A percentile compares a stretch with the other conserved stretches of the same genome.
Evolutionary conservation across 2,329 filamentous ascomycete genomes (phyloP).

Genomic region (Phialocephala sp.): DNA sequence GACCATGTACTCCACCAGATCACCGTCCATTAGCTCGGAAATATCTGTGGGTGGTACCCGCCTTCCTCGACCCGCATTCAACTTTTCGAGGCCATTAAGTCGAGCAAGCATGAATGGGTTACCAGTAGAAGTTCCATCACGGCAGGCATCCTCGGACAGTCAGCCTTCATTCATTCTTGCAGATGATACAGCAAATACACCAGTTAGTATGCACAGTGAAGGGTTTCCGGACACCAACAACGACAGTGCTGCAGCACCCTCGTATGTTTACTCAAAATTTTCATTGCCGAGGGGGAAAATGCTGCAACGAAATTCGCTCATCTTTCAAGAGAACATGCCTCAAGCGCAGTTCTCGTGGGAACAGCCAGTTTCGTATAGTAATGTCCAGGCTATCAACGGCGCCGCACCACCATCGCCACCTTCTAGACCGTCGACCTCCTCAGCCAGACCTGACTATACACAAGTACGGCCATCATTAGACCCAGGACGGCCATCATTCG

Average conservation of each 20-base stretch:
- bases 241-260: slow-evolving; percentile 62
- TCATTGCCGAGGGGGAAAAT: slow-evolving; percentile 81
- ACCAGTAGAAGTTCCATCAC: slow-evolving; percentile 57
- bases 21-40: slow-evolving; percentile 85
- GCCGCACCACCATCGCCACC: slow-evolving; percentile 66
- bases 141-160: slow-evolving; percentile 71
- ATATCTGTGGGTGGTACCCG: slow-evolving; percentile 65
- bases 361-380: slow-evolving; percentile 52
- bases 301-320: slow-evolving; percentile 70
- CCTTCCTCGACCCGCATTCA: slow-evolving; percentile 78
- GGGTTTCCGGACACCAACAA: slow-evolving; percentile 61
- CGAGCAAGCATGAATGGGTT: slow-evolving; percentile 63
- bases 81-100: slow-evolving; percentile 92
- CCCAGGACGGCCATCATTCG: slow-evolving; percentile 53
- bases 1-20: slow-evolving; percentile 66
- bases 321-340: slow-evolving; percentile 60
- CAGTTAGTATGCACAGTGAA: slow-evolving; percentile 75
- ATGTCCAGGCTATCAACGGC: slow-evolving; percentile 49
- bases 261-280: slow-evolving; percentile 89
- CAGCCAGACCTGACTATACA: slow-evolving; percentile 34
- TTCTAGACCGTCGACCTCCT: slow-evolving; percentile 63
- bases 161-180: slow-evolving; percentile 65
- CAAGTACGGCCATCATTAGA: slow-evolving; percentile 53
- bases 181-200: slow-evolving; percentile 71
- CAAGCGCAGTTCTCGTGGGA: slow-evolving; percentile 68